Conservation (phyloP, 805 yeast genomes). For the Debaryomyces tyrocola region DNA sequence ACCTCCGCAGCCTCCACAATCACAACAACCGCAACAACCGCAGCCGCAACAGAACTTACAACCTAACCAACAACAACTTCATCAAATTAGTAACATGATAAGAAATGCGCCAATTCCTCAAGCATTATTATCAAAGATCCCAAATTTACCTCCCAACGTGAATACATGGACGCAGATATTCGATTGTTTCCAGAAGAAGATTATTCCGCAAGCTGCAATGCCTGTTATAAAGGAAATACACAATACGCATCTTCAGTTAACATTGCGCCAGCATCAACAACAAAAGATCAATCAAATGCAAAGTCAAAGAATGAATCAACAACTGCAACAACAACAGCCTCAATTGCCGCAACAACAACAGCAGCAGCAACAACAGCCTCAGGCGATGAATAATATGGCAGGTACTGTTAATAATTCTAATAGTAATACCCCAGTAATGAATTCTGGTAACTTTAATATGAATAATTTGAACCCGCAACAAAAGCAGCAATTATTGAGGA, state of each 20-base stretch:
- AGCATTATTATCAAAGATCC: conserved; percentile 61
- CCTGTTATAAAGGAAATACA: conserved; percentile 66
- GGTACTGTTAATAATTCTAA: conserved; percentile 8
- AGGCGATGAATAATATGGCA: conserved; percentile 1
- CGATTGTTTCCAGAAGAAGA: conserved; percentile 57
- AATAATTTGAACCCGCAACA: conserved; percentile 34
- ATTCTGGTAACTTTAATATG: conserved; percentile 15
- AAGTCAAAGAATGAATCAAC: conserved; percentile 12
- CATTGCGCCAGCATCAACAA: conserved; percentile 51
- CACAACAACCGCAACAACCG: conserved; percentile 20
- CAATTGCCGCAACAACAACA: conserved; percentile 12
- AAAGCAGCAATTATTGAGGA: conserved; percentile 36
- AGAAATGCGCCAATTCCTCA: conserved; percentile 73
- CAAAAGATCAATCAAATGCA: conserved; percentile 31
- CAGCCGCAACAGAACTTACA: conserved; percentile 18
- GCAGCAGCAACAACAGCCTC: conserved; percentile 10
- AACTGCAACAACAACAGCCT: conserved; percentile 13
- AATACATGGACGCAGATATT: conserved; percentile 81
- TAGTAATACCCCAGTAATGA: conserved; percentile 14
- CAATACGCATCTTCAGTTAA: conserved; percentile 60
- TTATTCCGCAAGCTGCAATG: conserved; percentile 58
- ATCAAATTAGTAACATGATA: conserved; percentile 43
- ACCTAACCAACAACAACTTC: conserved; percentile 32
- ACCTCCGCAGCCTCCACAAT: neutral
- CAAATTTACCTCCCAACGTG: conserved; percentile 74